A percentile compares a stretch with the other conserved stretches of the same genome.
These are phyloP conservation scores for Thermochaetoides thermophila DNA, from an alignment of 495 filamentous ascomycete genomes.

Conservation along the genomic window DNA sequence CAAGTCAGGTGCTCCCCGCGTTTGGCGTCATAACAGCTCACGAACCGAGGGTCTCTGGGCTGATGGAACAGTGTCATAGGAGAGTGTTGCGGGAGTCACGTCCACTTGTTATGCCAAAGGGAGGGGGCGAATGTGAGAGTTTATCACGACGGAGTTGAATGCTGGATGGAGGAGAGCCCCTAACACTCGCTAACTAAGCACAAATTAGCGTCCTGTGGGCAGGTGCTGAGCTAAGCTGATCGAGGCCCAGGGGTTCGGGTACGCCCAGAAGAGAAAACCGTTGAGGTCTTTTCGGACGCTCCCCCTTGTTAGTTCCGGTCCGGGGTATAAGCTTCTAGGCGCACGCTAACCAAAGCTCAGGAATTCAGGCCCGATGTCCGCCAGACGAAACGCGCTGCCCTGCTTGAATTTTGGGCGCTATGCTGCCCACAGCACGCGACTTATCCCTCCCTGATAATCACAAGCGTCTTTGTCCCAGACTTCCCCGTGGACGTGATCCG, in stretches of 20 bases:
- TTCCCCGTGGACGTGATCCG: conserved; percentile 3
- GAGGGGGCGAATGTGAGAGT: too few species aligned
- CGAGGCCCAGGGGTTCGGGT: conserved; percentile 5
- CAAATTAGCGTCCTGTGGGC: not conserved
- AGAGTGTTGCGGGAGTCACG: too few species aligned
- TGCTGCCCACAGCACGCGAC: not conserved
- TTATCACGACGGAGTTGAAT: too few species aligned
- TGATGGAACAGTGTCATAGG: too few species aligned
- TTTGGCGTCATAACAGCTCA: too few species aligned
- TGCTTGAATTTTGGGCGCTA: too few species aligned
- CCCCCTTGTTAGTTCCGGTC: not conserved
- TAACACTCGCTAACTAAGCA: not conserved
- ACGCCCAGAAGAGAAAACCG: conserved; percentile 1
- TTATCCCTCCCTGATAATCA: conserved; percentile 2
- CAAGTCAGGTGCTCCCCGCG: too few species aligned
- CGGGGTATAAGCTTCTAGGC: not conserved
- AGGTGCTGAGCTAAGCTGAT: too few species aligned
- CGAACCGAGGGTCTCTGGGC: too few species aligned
- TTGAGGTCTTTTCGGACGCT: conserved; percentile 1
- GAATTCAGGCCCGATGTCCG: conserved; percentile 8
- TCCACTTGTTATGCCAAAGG: too few species aligned
- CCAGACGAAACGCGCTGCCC: not conserved
- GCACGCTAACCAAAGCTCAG: conserved; percentile 1
- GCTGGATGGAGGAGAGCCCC: not conserved
- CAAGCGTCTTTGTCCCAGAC: not conserved